Conservation (phyloP, 1,284 basidiomycete genomes). For the Sporisorium sorghi region DNA sequence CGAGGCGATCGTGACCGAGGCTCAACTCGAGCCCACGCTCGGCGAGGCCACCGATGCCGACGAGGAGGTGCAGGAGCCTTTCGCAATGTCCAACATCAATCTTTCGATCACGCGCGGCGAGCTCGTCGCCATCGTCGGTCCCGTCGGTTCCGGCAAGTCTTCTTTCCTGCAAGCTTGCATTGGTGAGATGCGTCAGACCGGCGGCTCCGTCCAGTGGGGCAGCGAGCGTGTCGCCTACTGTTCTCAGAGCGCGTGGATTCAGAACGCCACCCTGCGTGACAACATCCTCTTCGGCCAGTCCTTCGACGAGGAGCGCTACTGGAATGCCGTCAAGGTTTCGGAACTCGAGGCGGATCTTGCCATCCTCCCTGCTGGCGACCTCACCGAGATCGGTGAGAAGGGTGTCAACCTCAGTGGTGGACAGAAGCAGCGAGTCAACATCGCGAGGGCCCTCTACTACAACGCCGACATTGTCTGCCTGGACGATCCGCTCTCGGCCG, state of each 20-base stretch:
- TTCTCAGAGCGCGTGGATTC: conserved; percentile 88
- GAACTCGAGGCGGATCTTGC: conserved; percentile 75
- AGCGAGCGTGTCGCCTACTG: conserved; percentile 77
- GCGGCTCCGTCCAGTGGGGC: conserved; percentile 63
- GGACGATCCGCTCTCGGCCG: conserved; percentile 80
- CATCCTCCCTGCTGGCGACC: conserved; percentile 79
- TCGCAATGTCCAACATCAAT: conserved; percentile 55
- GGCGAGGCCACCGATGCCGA: conserved; percentile 27
- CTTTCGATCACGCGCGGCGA: conserved; percentile 51
- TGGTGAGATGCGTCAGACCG: conserved; percentile 64
- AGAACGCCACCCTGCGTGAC: conserved; percentile 79
- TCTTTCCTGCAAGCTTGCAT: conserved; percentile 64
- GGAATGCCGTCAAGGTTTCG: conserved; percentile 60
- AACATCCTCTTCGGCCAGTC: conserved; percentile 71
- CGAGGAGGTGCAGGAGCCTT: conserved; percentile 48
- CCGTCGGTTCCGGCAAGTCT: conserved; percentile 67
- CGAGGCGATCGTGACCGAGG: conserved; percentile 31
- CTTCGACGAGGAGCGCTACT: conserved; percentile 73
- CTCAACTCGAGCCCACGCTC: conserved; percentile 29
- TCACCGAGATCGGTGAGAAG: conserved; percentile 76
- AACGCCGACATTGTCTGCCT: conserved; percentile 77
- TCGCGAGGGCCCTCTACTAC: conserved; percentile 79
- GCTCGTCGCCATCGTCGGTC: conserved; percentile 65
- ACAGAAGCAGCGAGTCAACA: conserved; percentile 78
- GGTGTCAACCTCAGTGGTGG: conserved; percentile 73